These are phyloP conservation scores for Fomitopsis schrenkii DNA, from an alignment of 1,284 basidiomycete genomes.

Conservation along the genomic window DNA sequence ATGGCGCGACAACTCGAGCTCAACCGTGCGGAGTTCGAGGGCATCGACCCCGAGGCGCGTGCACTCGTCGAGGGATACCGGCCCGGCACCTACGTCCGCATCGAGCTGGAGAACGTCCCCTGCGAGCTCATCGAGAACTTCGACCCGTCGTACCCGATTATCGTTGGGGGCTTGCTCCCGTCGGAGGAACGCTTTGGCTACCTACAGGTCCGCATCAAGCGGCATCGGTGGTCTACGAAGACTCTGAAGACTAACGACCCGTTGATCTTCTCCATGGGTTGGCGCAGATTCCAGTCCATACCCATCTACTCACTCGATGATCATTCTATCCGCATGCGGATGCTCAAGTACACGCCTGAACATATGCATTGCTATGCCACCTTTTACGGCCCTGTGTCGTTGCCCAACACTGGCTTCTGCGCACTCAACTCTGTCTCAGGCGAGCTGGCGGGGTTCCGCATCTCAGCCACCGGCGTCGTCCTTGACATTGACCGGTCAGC, in stretches of 20 bases:
- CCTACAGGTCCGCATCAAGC: conserved; percentile 93
- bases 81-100: conserved; percentile 91
- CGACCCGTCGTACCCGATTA: conserved; percentile 86
- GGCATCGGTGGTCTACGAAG: conserved; percentile 91
- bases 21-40: conserved; percentile 86
- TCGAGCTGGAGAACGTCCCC: conserved; percentile 84
- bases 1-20: conserved; percentile 83
- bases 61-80: conserved; percentile 87
- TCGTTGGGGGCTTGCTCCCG: conserved; percentile 90
- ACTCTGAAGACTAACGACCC: conserved; percentile 99
- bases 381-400: conserved; percentile 88
- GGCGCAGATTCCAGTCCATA: conserved; percentile 93
- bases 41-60: conserved; percentile 75
- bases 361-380: conserved; percentile 99
- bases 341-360: conserved; percentile 99
- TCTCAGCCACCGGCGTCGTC: conserved; percentile 94
- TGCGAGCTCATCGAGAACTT: conserved; percentile 94
- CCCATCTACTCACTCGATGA: conserved; percentile 98
- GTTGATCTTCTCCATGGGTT: conserved; percentile 92
- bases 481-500: conserved; percentile 89
- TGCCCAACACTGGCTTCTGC: conserved; percentile 97
- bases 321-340: conserved; percentile 94
- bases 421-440: conserved; percentile 87
- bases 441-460: conserved; percentile 75
- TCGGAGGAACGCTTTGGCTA: conserved; percentile 93